phyloP scores from a whole-genome alignment of 805 yeast genomes.

The Candida cerambycidarum region DNA sequence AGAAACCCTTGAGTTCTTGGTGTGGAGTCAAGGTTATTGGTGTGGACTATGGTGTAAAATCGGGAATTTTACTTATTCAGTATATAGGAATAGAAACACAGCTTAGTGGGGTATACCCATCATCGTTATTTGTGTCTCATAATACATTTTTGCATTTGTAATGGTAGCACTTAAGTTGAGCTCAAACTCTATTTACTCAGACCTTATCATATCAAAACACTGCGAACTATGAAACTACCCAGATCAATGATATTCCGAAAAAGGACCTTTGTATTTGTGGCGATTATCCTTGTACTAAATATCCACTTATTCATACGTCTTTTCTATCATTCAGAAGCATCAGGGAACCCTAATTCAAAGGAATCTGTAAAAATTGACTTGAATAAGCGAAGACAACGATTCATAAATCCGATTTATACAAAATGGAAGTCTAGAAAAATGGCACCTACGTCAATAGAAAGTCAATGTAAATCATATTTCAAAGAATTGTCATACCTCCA shows the following conservation, averaged over 20 bases:
- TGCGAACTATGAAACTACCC: not conserved
- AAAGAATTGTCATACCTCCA: slow-evolving; percentile 10
- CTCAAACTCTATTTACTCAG: no score
- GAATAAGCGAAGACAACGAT: slow-evolving; percentile 11
- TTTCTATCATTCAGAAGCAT: no score
- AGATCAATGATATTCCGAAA: not conserved
- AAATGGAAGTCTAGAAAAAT: slow-evolving; percentile 9
- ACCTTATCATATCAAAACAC: not conserved
- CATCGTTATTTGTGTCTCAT: no score
- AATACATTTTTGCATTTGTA: no score
- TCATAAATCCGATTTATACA: slow-evolving; percentile 19
- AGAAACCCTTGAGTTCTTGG: no score
- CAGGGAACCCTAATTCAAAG: not conserved
- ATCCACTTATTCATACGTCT: not conserved
- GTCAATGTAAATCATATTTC: slow-evolving; percentile 20
- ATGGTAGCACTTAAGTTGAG: no score
- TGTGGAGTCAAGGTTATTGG: not conserved
- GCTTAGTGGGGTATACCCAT: no score
- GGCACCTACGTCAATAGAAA: not conserved
- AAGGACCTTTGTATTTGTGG: not conserved
- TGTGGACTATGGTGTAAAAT: not conserved
- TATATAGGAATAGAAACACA: no score
- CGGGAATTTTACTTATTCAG: not conserved
- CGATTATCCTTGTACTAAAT: not conserved
- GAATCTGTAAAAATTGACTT: slow-evolving; percentile 8